Base-by-base conservation (phyloP, 768 basidiomycete genomes). In the Guyanaporus albipodus region DNA sequence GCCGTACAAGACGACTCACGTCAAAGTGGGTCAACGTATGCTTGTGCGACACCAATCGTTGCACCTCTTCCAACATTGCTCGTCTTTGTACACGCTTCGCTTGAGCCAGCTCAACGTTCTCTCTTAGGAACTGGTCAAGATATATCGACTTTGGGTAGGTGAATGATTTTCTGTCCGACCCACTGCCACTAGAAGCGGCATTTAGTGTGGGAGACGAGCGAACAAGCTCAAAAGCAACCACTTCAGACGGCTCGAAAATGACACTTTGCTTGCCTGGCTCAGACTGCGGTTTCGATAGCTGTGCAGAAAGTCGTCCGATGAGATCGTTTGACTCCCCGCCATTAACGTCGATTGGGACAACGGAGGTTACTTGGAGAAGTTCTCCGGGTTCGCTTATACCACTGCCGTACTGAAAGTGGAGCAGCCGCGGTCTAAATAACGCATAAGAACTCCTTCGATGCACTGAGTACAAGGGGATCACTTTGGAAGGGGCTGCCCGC, bases 51-150 rank as follows among this genome's bases (percentile, higher is more conserved):
- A 63, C 68, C 26, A 87, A 61, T 24, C 63, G 67, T 42, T 73
- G 68, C 19, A 83, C 73, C 44, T 83, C 74, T 15, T 67, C 70
- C 7, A 68, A 49, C 44, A 83, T 70, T 22, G 73, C 67, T 11
- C 65, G 60, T 54, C 66, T 69, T 34, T 65, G 50, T 33, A 9
- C 48, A 26, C 70, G 55, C 54, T 71, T 73, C 37, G 59, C 56
- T 12, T 64, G 61, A 11, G 73, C 69, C 22, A 74, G 55, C 8
- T 72, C 71, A 4, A 77, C 54, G 33, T 86, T 87, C 40, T 74
- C 72, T 39, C 71, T 71, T 52, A 90, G 53, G 54, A 88, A 91
- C 41, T 81, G 78, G 58, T 91, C 89, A 37, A 91, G 69, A 60
- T 79, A 88, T 38, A 91, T 69, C 17, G 71, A 69, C 53, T 76